Base-by-base conservation (phyloP, 805 yeast species). In the Pichia nanzhaoensis region DNA sequence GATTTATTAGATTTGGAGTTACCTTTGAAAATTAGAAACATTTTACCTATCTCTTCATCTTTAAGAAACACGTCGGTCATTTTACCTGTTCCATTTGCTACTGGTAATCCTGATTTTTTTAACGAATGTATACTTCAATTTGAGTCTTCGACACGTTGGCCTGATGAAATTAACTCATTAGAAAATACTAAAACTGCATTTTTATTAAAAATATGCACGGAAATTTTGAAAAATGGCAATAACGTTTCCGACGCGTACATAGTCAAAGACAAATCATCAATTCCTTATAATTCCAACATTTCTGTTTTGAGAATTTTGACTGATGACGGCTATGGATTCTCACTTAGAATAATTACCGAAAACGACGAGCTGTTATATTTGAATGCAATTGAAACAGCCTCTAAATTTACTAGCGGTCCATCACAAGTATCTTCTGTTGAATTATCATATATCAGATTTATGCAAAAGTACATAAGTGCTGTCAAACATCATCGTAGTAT, bases 111-210 rank as follows among this genome's bases (percentile, higher is more conserved):
- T 4, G 86, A 84, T 57, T 85, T 84, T 58, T 78, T 87, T 70
- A 86, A 84, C 55, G 90, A 85, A 37, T 80, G 82, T 14, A 73
- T 93, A 9, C 60, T 93, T 32, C 95, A 90, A 63, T 87, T 93
- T 62, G 99, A 93, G 66, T 70, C 85, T 3, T 86, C 96, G 2
- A 73, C 77, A n/a, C 80, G 80, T 61, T 93, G 99, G 99, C 99
- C 99, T 2, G 95, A 86, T 63, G 96, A 93, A 60, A 61, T 88
- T 5, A 66, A 72, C 34, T 89, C 96, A 2, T 66, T 89, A 44
- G 98, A 93, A 61, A 82, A 84, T 56, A 84, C 95, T 14, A 93
- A 93, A 59, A 78, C 95, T 28, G 98, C 98, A 7, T 87, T 93
- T 54, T 67, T 91, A 55, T 61, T 93, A 44, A 84, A 84, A 54